A percentile compares a stretch with the other conserved stretches of the same genome.
Conservation (phyloP, 163 green algal species). For the Scenedesmus sp. region DNA sequence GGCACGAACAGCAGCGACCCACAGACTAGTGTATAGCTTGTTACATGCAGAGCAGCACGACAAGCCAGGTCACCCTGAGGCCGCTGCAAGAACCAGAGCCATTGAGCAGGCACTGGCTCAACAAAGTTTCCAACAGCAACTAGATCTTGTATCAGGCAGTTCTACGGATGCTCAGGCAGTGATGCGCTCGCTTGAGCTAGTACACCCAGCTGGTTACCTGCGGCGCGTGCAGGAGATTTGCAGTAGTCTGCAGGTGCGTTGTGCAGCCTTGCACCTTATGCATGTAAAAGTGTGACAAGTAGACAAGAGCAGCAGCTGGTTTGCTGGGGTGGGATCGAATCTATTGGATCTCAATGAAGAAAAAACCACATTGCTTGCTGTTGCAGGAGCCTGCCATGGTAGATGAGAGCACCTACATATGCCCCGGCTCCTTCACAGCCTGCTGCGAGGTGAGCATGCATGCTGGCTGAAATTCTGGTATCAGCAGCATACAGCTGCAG, state of each 20-base stretch:
- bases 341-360: background rate
- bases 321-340: too few species aligned
- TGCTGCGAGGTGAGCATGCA: slow-evolving; percentile 66
- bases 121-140: background rate
- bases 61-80: slow-evolving; percentile 36
- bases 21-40: background rate
- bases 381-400: slow-evolving; percentile 61
- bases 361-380: background rate
- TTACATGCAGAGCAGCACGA: slow-evolving; percentile 26
- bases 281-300: background rate
- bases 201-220: slow-evolving; percentile 43
- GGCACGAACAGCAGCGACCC: slow-evolving; percentile 9
- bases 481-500: background rate
- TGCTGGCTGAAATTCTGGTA: background rate
- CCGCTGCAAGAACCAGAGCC: background rate
- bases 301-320: background rate
- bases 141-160: background rate
- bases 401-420: slow-evolving; percentile 83
- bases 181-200: slow-evolving; percentile 15
- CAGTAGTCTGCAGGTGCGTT: slow-evolving; percentile 4
- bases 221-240: slow-evolving; percentile 26
- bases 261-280: background rate
- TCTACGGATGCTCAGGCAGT: background rate
- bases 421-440: slow-evolving; percentile 69
- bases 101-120: background rate